A percentile compares a stretch with the other conserved stretches of the same genome.
Evolutionary conservation across 805 yeast species (phyloP).

Genomic region (Yamadazyma akitaensis): DNA sequence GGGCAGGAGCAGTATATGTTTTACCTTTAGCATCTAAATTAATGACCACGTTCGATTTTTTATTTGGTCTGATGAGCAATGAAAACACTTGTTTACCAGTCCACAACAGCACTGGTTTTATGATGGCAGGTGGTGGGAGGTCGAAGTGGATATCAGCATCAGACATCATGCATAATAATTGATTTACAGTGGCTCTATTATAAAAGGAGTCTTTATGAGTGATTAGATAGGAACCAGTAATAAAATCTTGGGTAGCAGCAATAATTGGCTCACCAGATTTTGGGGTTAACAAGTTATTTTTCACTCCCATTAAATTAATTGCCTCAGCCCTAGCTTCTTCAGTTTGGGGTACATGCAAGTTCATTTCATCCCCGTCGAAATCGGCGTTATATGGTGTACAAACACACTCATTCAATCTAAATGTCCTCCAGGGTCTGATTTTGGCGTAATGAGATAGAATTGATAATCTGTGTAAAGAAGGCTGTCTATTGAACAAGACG

Average conservation of each 20-base stretch:
- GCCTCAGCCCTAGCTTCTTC: constrained; percentile 99
- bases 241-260: constrained; percentile 99
- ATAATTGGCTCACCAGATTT: constrained; percentile 98
- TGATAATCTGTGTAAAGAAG: constrained; percentile 91
- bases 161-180: constrained; percentile 90
- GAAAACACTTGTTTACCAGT: constrained; percentile 97
- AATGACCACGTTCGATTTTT: constrained; percentile 70
- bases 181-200: constrained; percentile 81
- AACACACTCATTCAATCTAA: constrained; percentile 95
- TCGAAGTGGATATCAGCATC: constrained; percentile 88
- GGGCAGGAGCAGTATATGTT: constrained; percentile 76
- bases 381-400: constrained; percentile 99
- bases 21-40: constrained; percentile 94
- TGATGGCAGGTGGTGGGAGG: constrained; percentile 90
- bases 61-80: constrained; percentile 80
- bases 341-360: constrained; percentile 96
- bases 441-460: constrained; percentile 95
- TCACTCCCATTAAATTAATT: constrained; percentile 97
- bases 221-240: constrained; percentile 90
- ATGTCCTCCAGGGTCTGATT: constrained; percentile 96
- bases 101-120: constrained; percentile 89
- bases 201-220: constrained; percentile 92
- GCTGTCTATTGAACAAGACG: constrained; percentile 95
- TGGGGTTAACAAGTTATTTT: constrained; percentile 90
- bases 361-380: constrained; percentile 99